These are phyloP conservation scores for Pseudocercospora fijiensis DNA, from an alignment of 2,329 filamentous ascomycete species.

Conservation along the genomic window DNA sequence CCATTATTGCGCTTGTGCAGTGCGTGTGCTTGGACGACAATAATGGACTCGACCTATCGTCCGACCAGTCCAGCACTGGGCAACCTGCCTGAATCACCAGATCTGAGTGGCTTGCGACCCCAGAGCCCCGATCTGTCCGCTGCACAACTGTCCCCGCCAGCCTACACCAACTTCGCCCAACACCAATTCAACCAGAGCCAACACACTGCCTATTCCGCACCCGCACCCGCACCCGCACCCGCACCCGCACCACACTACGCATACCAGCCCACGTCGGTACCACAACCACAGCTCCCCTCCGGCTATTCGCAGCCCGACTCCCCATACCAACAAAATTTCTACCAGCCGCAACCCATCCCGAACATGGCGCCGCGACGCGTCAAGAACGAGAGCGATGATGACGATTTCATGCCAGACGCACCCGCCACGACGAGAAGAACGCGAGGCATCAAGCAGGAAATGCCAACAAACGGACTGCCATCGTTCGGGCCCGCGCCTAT, in stretches of 20 bases:
- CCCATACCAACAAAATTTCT: constrained; percentile 24
- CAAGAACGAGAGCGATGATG: constrained; percentile 30
- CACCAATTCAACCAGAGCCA: constrained; percentile 21
- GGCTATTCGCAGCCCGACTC: constrained; percentile 7
- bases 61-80: constrained; percentile 23
- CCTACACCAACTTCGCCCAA: constrained; percentile 16
- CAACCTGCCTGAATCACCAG: constrained; percentile 28
- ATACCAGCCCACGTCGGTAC: constrained; percentile 29
- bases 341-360: constrained; percentile 16
- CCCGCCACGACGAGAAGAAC: constrained; percentile 23
- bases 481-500: constrained; percentile 16
- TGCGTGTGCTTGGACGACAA: background rate
- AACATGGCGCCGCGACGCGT: constrained; percentile 28
- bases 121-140: constrained; percentile 3
- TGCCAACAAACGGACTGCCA: constrained; percentile 15
- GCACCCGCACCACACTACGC: constrained; percentile 12
- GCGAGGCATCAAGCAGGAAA: constrained; percentile 25
- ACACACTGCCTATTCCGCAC: constrained; percentile 13
- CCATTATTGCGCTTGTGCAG: background rate
- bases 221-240: constrained; percentile 10
- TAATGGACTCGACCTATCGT: constrained; percentile 25
- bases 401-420: constrained; percentile 37
- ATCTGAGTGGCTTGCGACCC: constrained; percentile 12
- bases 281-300: constrained; percentile 22
- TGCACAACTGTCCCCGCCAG: constrained; percentile 1